Conservation (phyloP, 441 rosid genomes). For the Pelargonium australe region DNA sequence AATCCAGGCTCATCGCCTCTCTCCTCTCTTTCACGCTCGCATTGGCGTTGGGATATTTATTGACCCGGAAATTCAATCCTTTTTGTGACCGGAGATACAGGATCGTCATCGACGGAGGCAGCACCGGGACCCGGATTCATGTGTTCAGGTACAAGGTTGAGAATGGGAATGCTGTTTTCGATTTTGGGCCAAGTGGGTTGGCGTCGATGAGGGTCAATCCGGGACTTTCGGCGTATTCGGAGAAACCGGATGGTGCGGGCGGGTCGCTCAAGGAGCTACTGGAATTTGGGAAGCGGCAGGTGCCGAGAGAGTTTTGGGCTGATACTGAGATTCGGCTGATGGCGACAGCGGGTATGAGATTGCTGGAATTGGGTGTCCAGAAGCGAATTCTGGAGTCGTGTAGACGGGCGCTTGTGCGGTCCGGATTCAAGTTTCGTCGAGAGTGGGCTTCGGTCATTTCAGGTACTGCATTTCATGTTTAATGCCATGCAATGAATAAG, state of each 20-base stretch:
- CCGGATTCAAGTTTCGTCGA: conserved; percentile 64
- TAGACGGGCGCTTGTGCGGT: conserved; percentile 44
- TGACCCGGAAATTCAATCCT: conserved; percentile 6
- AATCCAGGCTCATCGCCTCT: conserved; percentile 24
- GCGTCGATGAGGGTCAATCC: conserved; percentile 60
- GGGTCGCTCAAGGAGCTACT: conserved; percentile 50
- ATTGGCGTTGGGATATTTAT: conserved; percentile 14
- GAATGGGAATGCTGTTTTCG: conserved; percentile 36
- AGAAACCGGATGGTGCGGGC: conserved; percentile 45
- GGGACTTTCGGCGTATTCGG: conserved; percentile 62
- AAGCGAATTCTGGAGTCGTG: conserved; percentile 46
- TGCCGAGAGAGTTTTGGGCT: conserved; percentile 47
- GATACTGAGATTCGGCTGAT: conserved; percentile 69
- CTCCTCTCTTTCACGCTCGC: conserved; percentile 20
- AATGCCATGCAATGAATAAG: neutral
- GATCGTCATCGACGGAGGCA: conserved; percentile 77
- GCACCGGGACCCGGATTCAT: conserved; percentile 80
- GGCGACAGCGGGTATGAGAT: conserved; percentile 91
- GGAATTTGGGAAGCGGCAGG: conserved; percentile 52
- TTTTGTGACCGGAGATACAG: conserved; percentile 25
- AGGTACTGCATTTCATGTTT: conserved; percentile 32
- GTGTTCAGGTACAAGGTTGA: conserved; percentile 43
- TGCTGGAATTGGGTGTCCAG: conserved; percentile 44
- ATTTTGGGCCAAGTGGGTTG: conserved; percentile 35
- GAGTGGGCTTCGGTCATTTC: conserved; percentile 75